Base-by-base conservation (phyloP, 805 yeast genomes). In the Candida ulmi region DNA sequence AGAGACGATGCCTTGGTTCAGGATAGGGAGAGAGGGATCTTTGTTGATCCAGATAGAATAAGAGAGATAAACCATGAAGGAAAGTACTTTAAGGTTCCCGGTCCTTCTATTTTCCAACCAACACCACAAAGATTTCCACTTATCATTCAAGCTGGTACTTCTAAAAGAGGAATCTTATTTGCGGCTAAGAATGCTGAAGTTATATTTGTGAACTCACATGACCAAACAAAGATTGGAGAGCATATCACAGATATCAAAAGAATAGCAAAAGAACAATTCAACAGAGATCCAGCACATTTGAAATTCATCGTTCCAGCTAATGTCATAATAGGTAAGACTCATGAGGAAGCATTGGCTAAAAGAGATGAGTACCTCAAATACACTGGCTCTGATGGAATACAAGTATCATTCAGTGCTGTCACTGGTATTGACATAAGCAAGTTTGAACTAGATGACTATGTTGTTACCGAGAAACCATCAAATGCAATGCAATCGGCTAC, bases 101-200 rank as follows among this genome's bases (percentile, higher is more conserved):
- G n/a, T n/a, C n/a, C n/a, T 55, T 58, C 48, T 34, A 57, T 66
- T 26, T 58, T 65, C 5, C 58, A 62, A 28, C 74, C 73, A 5
- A 51, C 71, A 11, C 69, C 68, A 2, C 73, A 68, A 44, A 60
- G 72, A 49, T 45, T 69, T 2, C 74, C 74, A 2, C 60, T 69
- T 11, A 50, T 68, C 29, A 52, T 66, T 28, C 71, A 68, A 44
- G 69, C 71, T 2, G 72, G 73, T 3, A 55, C 65, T 28, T 63
- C 71, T 7, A 46, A 57, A 5, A 55, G 54, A 11, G 70, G 71
- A 9, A 59, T 57, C 35, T 61, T 59, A 5, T 62, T 64, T 46
- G 72, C 71, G 8, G 72, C 74, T 13, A 58, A 61, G 38, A 60
- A 61, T 48, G 72, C 71, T 2, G 72, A 68, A 42, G 58, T 57